Evolutionary conservation across 768 basidiomycete species (phyloP).

Genomic region (Termitomyces bulborhizus): DNA sequence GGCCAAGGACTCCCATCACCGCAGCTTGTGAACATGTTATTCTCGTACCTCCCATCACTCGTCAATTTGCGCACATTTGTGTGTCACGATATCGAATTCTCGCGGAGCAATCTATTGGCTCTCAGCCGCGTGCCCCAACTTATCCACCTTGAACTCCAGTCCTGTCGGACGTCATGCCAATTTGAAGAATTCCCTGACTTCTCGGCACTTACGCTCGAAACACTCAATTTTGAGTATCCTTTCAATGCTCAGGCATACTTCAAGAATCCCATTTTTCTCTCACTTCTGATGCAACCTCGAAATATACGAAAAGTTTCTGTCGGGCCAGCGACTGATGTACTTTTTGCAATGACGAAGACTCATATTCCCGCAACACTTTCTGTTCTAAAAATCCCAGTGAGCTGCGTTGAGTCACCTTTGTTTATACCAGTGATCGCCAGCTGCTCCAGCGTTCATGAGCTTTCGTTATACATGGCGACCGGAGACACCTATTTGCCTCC

Average conservation of each 20-base stretch:
- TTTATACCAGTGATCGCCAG: conserved; percentile 6
- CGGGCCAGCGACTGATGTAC: conserved; percentile 10
- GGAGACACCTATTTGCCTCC: conserved; percentile 10
- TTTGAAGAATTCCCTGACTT: conserved; percentile 9
- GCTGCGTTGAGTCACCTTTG: conserved; percentile 8
- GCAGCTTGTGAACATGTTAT: conserved; percentile 7
- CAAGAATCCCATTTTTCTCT: conserved; percentile 9
- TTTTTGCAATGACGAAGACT: conserved; percentile 6
- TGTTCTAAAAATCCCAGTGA: conserved; percentile 13
- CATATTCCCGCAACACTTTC: conserved; percentile 7
- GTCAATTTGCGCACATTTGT: conserved; percentile 11
- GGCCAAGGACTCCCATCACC: conserved; percentile 1
- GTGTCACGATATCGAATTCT: conserved; percentile 13
- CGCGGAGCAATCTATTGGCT: conserved; percentile 1
- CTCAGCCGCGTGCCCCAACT: conserved; percentile 12
- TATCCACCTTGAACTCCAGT: conserved; percentile 14
- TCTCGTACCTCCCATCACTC: conserved; percentile 12
- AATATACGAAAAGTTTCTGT: conserved; percentile 8
- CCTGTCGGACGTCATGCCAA: conserved; percentile 11
- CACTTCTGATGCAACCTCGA: conserved; percentile 7
- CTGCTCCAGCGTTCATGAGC: conserved; percentile 7
- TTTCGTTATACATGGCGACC: conserved; percentile 10
- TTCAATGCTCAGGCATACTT: conserved; percentile 6
- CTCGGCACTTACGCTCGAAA: conserved; percentile 6
- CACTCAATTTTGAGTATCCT: conserved; percentile 10